Evolutionary conservation across 768 basidiomycete species (phyloP).

Genomic region (Fistulinella prunicolor): DNA sequence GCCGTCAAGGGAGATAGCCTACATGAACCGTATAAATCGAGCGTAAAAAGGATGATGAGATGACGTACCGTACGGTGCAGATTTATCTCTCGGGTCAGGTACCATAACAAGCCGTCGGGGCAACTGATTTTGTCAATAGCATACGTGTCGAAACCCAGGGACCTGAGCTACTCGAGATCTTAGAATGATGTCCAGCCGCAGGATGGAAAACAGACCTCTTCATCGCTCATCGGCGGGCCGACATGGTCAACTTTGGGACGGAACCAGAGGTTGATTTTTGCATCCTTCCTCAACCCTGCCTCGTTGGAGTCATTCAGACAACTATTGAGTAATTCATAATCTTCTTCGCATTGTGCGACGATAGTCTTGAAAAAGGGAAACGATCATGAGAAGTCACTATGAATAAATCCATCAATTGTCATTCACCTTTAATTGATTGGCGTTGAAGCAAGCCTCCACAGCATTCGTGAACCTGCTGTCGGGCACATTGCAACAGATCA

Average conservation of each 20-base stretch:
- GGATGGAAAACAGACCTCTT: slow-evolving; percentile 49
- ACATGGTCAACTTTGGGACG: slow-evolving; percentile 40
- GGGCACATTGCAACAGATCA: slow-evolving; percentile 67
- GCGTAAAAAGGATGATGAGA: background rate
- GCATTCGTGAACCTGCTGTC: slow-evolving; percentile 59
- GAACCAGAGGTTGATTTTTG: slow-evolving; percentile 66
- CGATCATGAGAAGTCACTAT: background rate
- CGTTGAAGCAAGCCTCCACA: slow-evolving; percentile 70
- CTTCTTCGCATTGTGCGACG: slow-evolving; percentile 78
- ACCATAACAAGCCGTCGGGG: slow-evolving; percentile 72
- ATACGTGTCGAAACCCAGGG: slow-evolving; percentile 74
- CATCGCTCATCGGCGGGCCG: slow-evolving; percentile 53
- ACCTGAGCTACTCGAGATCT: slow-evolving; percentile 45
- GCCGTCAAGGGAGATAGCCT: slow-evolving; percentile 63
- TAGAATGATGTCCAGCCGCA: background rate
- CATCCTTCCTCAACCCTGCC: slow-evolving; percentile 48
- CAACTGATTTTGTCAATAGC: slow-evolving; percentile 79
- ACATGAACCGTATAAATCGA: background rate
- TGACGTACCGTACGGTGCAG: slow-evolving; percentile 70
- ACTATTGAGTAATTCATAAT: slow-evolving; percentile 68
- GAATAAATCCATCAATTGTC: background rate
- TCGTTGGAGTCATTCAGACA: slow-evolving; percentile 62
- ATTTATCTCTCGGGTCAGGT: slow-evolving; percentile 56
- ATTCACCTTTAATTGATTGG: slow-evolving; percentile 60
- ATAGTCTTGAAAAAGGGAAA: slow-evolving; percentile 56